These are phyloP conservation scores for Cetraspora pellucida DNA, from an alignment of 192 early-diverging fungal species.

Conservation along the genomic window DNA sequence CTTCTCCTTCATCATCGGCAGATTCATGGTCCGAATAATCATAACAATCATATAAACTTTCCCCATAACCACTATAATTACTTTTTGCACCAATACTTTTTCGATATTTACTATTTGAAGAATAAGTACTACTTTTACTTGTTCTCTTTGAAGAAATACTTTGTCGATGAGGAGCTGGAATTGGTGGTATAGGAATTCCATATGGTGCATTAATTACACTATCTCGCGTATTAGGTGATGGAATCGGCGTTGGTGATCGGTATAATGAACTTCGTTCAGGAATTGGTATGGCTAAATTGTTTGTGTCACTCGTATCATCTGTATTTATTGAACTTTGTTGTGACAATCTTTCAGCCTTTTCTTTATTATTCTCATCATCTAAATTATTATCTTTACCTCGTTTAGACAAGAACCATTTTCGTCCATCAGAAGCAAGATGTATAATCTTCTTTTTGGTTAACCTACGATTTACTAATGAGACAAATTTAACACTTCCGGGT, in stretches of 20 bases:
- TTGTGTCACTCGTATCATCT: not conserved
- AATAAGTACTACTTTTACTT: constrained; percentile 24
- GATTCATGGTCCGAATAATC: constrained; percentile 31
- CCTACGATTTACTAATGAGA: not conserved
- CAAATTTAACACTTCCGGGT: not conserved
- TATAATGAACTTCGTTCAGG: constrained; percentile 8
- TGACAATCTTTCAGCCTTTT: not conserved
- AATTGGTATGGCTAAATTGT: not conserved
- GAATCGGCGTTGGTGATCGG: constrained; percentile 29
- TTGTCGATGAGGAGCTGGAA: constrained; percentile 3
- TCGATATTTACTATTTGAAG: constrained; percentile 14
- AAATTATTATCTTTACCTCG: not conserved
- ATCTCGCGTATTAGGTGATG: constrained; percentile 13
- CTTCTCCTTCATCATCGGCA: constrained; percentile 27
- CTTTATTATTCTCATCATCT: not conserved
- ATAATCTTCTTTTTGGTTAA: not conserved
- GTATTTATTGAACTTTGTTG: not conserved
- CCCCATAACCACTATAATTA: constrained; percentile 25
- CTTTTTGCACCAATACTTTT: constrained; percentile 32
- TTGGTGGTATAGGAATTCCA: constrained; percentile 35
- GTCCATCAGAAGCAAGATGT: constrained; percentile 23
- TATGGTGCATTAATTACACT: constrained; percentile 19
- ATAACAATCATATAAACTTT: constrained; percentile 35
- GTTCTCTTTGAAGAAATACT: constrained; percentile 17
- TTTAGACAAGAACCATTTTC: constrained; percentile 20